A percentile compares a stretch with the other conserved stretches of the same genome.
Conservation (phyloP, 176 grass and related monocot genomes). For the Bromus sterilis region DNA sequence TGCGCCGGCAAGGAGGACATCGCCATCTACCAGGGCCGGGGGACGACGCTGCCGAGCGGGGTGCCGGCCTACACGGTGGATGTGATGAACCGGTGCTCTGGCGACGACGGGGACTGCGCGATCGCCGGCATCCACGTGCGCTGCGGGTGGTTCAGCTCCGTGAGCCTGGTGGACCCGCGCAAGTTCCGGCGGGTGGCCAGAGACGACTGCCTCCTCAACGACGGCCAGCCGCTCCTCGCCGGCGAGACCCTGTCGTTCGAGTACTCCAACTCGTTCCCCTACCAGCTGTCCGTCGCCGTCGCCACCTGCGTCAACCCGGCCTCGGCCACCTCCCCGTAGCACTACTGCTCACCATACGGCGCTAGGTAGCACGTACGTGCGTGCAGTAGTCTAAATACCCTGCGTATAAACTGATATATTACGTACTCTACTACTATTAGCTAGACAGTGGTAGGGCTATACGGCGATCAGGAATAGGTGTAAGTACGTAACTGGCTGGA, state of each 20-base stretch:
- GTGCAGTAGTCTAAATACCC: neutral
- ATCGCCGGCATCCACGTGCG: slow-evolving; percentile 72
- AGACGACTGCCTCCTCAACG: slow-evolving; percentile 89
- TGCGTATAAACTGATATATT: neutral
- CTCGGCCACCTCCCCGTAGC: neutral
- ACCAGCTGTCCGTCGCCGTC: slow-evolving; percentile 31
- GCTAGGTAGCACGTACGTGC: neutral
- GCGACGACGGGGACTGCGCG: slow-evolving; percentile 17
- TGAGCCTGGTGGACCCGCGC: slow-evolving; percentile 61
- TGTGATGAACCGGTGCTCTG: slow-evolving; percentile 57
- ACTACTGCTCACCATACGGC: neutral
- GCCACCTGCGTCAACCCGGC: slow-evolving; percentile 39
- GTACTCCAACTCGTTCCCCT: slow-evolving; percentile 83
- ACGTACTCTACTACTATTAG: neutral
- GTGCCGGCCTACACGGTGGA: slow-evolving; percentile 71
- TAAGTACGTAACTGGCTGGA: neutral
- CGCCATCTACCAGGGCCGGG: slow-evolving; percentile 27
- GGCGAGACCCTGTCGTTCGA: slow-evolving; percentile 69
- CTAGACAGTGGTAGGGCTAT: neutral
- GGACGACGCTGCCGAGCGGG: slow-evolving; percentile 21
- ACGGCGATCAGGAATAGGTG: neutral
- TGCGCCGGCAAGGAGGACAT: slow-evolving; percentile 47
- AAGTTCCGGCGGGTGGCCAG: slow-evolving; percentile 66
- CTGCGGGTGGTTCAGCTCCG: slow-evolving; percentile 94
- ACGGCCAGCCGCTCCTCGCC: slow-evolving; percentile 49